phyloP scores from a whole-genome alignment of 768 basidiomycete genomes.

The Podaxis sp. region DNA sequence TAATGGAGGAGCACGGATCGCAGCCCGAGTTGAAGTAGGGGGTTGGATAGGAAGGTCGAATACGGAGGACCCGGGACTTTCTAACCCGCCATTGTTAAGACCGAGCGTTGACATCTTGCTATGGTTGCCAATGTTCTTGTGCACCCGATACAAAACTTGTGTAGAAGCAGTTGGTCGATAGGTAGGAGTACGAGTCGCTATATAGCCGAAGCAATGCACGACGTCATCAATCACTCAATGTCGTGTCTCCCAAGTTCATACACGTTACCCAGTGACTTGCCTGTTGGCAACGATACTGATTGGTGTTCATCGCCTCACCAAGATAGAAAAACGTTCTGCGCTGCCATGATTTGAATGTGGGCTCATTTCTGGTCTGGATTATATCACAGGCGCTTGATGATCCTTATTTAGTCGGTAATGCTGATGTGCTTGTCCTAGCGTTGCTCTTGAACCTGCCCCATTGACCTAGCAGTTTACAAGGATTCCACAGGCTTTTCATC shows the following conservation, averaged over 20 bases:
- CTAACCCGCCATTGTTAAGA: conserved; percentile 17
- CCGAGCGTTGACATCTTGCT: not conserved
- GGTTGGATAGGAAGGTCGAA: conserved; percentile 68
- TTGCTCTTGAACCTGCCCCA: not conserved
- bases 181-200: not conserved
- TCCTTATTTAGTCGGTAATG: not conserved
- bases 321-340: no score
- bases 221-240: conserved; percentile 2
- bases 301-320: no score
- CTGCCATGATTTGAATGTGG: not conserved
- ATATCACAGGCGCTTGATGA: not conserved
- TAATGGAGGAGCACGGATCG: conserved; percentile 13
- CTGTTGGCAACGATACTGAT: no score
- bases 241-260: not conserved
- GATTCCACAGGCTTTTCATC: not conserved
- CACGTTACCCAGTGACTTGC: not conserved
- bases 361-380: not conserved
- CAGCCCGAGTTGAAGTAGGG: conserved; percentile 9
- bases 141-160: not conserved
- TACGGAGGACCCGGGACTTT: conserved; percentile 71
- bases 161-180: not conserved
- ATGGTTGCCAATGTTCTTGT: not conserved
- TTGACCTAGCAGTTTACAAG: not conserved
- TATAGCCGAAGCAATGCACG: no score
- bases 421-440: not conserved